Conservation (phyloP, 1,139 yeast genomes). For the Taiozyma sp. region DNA sequence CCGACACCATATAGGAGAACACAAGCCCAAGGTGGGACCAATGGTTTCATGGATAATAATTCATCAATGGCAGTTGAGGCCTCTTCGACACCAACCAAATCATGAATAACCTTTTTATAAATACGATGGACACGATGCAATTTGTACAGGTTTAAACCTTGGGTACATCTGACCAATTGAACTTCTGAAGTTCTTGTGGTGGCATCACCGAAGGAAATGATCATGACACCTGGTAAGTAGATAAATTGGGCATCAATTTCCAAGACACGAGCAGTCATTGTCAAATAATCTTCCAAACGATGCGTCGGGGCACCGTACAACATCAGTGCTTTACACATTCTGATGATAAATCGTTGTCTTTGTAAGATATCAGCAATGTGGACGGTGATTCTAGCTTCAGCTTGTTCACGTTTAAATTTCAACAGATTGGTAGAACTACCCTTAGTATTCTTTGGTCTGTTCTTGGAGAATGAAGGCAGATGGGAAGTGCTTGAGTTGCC, state of each 20-base stretch:
- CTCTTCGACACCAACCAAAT: conserved; percentile 79
- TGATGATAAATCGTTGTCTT: conserved; percentile 76
- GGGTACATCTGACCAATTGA: conserved; percentile 78
- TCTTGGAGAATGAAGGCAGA: conserved; percentile 15
- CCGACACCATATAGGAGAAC: conserved; percentile 78
- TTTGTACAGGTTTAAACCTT: conserved; percentile 80
- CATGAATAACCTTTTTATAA: conserved; percentile 87
- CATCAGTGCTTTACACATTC: conserved; percentile 87
- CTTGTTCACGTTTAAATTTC: conserved; percentile 34
- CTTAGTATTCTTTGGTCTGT: conserved; percentile 25
- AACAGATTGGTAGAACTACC: conserved; percentile 15
- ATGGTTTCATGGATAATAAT: conserved; percentile 54
- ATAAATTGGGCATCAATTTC: conserved; percentile 90
- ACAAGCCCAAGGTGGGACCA: conserved; percentile 74
- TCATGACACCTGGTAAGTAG: conserved; percentile 93
- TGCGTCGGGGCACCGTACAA: conserved; percentile 94
- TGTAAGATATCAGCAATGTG: conserved; percentile 87
- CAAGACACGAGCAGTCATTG: conserved; percentile 82
- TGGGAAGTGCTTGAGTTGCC: conserved; percentile 3
- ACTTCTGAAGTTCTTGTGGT: conserved; percentile 93
- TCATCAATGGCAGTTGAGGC: conserved; percentile 71
- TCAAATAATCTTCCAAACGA: conserved; percentile 85
- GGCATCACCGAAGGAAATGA: conserved; percentile 87
- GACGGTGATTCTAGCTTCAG: conserved; percentile 70
- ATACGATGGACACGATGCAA: conserved; percentile 77